Conservation (phyloP, 2,329 filamentous ascomycete species). For the Clarireedia monteithiana region DNA sequence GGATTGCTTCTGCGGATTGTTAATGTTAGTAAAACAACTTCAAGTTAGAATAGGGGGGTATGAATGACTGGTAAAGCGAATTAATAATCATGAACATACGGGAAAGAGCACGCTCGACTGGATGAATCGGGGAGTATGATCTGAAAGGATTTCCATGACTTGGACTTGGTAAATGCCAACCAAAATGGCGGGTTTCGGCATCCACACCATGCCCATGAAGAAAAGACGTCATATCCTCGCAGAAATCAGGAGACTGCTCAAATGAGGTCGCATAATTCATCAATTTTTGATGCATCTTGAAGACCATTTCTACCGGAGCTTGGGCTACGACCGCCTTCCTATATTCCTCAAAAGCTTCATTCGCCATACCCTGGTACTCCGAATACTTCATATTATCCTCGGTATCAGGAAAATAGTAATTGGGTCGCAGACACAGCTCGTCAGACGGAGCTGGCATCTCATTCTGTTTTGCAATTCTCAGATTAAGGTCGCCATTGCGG, state of each 20-base stretch:
- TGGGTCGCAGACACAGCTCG: neutral
- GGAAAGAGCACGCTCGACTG: constrained; percentile 4
- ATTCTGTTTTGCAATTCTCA: neutral
- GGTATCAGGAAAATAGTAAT: neutral
- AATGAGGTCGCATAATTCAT: neutral
- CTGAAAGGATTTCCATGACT: constrained; percentile 7
- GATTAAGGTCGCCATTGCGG: neutral
- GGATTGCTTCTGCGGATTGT: neutral
- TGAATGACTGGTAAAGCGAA: neutral
- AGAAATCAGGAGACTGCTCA: neutral
- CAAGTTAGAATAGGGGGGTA: neutral
- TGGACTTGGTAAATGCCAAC: neutral
- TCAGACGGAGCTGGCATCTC: neutral
- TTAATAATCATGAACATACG: neutral
- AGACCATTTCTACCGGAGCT: constrained; percentile 1
- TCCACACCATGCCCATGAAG: neutral
- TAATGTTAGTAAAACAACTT: neutral
- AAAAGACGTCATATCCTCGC: neutral
- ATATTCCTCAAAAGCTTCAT: neutral
- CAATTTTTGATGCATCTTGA: neutral
- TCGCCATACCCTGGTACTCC: neutral
- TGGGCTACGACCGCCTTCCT: neutral
- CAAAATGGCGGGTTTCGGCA: constrained; percentile 2
- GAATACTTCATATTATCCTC: neutral
- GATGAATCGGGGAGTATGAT: neutral